A percentile compares a stretch with the other conserved stretches of the same genome.
Evolutionary conservation across 805 yeast species (phyloP).

Genomic region (Kodamaea jinghongensis): DNA sequence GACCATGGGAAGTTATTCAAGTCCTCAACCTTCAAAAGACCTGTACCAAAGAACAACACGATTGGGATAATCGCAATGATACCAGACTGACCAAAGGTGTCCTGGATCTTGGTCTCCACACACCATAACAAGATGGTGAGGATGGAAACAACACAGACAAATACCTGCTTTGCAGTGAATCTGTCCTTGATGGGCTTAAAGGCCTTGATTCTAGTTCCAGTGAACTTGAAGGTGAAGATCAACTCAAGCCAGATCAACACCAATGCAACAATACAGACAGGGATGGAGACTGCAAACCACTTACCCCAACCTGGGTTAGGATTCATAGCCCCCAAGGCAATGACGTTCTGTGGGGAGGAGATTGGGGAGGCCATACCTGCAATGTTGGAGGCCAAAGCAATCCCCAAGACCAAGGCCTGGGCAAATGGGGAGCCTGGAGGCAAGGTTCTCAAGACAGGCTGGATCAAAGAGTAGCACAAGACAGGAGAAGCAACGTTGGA

Average conservation of each 20-base stretch:
- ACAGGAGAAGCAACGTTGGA: conserved; percentile 98
- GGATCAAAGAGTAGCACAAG: conserved; percentile 83
- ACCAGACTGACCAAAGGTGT: conserved; percentile 48
- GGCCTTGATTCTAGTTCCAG: conserved; percentile 45
- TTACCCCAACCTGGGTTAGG: conserved; percentile 81
- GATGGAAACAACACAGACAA: conserved; percentile 39
- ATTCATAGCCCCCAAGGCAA: conserved; percentile 83
- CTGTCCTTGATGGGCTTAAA: conserved; percentile 46
- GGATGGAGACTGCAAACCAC: conserved; percentile 88
- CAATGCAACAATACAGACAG: conserved; percentile 66
- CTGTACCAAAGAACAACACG: conserved; percentile 49
- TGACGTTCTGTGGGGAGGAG: conserved; percentile 93
- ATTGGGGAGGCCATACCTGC: conserved; percentile 99
- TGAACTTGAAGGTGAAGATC: conserved; percentile 57
- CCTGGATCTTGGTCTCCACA: conserved; percentile 40
- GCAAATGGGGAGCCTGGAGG: conserved; percentile 78
- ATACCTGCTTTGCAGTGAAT: conserved; percentile 45
- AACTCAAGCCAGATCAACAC: conserved; percentile 71
- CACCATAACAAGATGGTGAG: conserved; percentile 51
- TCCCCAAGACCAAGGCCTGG: conserved; percentile 82
- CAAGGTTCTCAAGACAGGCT: conserved; percentile 80
- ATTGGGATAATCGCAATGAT: conserved; percentile 48
- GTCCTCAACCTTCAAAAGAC: conserved; percentile 46
- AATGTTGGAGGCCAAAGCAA: conserved; percentile 87
- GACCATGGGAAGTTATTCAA: conserved; percentile 54